Evolutionary conservation across 257 asterid genomes (phyloP), one percentile per base, ranked within the genome.

Genomic region (Capsicum pubescens): DNA sequence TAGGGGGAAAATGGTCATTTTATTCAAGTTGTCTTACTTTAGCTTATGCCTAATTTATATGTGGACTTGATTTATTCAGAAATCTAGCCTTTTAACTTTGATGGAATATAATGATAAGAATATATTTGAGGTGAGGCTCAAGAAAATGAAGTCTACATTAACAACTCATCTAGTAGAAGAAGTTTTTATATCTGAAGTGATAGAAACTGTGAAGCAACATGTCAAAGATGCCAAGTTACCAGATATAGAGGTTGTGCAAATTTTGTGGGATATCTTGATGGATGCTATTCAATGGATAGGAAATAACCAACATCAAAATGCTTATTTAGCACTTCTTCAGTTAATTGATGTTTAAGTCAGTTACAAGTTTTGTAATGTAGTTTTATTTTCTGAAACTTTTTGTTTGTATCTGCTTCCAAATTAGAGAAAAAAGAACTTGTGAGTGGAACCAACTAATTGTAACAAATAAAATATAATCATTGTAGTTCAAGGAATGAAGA

Each of bases 211-310:
- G 42, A 94, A 93, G 82, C 98, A 93, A 82, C 97, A 92, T 88
- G 95, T 94, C 82, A 95, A 92, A 91, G 98, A 93, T 83, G 97
- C 99, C 71, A 92, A 91, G 85, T 88, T 96, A 64, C 99, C 99
- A 16, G 98, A 96, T 84, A 89, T 88, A 82, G 98, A 94, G 84
- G 97, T 96, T 79, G 97, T 96, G 26, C 90, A 95, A 26, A 94
- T 94, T 86, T 88, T 93, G 58, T 94, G 98, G 99, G 98, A 96
- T 91, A 93, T 93, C 46, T 85, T 96, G 91, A 95, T 95, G 99
- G 99, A 95, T 90, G 97, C 98, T 57, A 97, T 95, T 83, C 98
- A 94, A 81, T 94, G 99, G 99, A 94, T 98, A 68, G 98, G 96
- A 54, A 95, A 95, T 90, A 95, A 95, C 84, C 99, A 95, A 87